Evolutionary conservation across 1,139 yeast species (phyloP).

Genomic region (Wickerhamiella infanticola): DNA sequence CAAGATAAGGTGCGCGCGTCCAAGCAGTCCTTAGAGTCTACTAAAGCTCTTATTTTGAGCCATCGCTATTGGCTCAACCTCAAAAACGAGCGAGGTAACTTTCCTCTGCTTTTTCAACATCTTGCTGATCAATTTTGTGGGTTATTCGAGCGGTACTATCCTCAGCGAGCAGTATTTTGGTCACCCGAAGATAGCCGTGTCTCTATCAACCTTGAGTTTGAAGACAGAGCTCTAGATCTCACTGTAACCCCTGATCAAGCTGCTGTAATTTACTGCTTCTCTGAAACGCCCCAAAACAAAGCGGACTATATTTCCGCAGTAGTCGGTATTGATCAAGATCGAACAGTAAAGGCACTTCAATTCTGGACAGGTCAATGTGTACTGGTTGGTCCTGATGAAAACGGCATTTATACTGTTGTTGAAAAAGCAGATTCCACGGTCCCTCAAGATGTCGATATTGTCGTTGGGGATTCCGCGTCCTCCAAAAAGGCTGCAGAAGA

Average conservation of each 20-base stretch:
- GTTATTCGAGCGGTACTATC: conserved; percentile 30
- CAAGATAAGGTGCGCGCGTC: conserved; percentile 6
- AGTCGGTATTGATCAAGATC: conserved; percentile 7
- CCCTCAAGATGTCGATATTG: background rate
- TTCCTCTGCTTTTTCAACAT: conserved; percentile 32
- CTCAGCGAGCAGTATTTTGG: conserved; percentile 44
- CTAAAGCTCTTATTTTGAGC: conserved; percentile 8
- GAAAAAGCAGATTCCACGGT: background rate
- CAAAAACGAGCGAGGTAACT: conserved; percentile 18
- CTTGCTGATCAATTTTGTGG: conserved; percentile 32
- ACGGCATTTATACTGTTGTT: background rate
- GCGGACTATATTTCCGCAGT: conserved; percentile 5
- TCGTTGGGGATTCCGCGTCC: background rate
- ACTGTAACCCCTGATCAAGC: conserved; percentile 61
- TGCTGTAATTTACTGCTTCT: conserved; percentile 22
- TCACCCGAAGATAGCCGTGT: conserved; percentile 51
- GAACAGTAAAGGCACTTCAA: conserved; percentile 8
- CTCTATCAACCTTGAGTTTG: conserved; percentile 39
- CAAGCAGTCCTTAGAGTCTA: conserved; percentile 1
- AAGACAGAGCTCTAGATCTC: conserved; percentile 28
- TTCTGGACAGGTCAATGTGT: conserved; percentile 22
- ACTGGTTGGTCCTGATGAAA: conserved; percentile 10
- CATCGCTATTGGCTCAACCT: conserved; percentile 14
- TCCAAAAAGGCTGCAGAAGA: conserved; percentile 24
- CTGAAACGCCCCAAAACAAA: conserved; percentile 2